Percentiles rank a stretch among this genome's conserved stretches.
These are phyloP conservation scores for Daucus carota DNA, from an alignment of 129 eudicot genomes.

Conservation along the genomic window DH1_v3.0 NC_030384.2:25839501-25840000, in stretches of 20 bases:
- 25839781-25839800: too few relatives aligned
- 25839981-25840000: constrained; percentile 1
- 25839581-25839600: background rate
- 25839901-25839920: background rate
- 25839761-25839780: too few relatives aligned
- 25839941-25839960: background rate
- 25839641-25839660: background rate
- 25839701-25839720: background rate
- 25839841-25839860: constrained; percentile 2
- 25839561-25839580: background rate
- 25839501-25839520: background rate
- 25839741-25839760: too few relatives aligned
- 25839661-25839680: background rate
- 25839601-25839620: background rate
- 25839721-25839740: background rate
- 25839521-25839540: too few relatives aligned
- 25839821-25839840: background rate
- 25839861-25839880: background rate
- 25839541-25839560: background rate
- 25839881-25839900: constrained; percentile 6
- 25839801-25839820: too few relatives aligned
- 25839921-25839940: background rate
- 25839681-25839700: background rate
- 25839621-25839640: background rate
- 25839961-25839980: constrained; percentile 4